These are phyloP conservation scores for Aspergillus fructus DNA, from an alignment of 2,329 filamentous ascomycete species.

Conservation along the genomic window DNA sequence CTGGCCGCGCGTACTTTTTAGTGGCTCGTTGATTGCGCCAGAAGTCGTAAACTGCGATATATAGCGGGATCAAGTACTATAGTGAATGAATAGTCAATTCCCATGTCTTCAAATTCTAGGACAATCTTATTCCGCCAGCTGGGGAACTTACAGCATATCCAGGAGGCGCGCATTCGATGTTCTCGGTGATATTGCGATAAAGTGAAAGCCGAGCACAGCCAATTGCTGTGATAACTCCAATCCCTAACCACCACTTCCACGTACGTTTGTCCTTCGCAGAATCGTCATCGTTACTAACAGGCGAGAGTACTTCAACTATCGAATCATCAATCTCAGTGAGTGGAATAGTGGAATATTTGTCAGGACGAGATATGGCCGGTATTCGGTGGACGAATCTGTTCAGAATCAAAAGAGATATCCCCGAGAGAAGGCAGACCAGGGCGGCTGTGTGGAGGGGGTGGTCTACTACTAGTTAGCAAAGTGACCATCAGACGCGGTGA, in stretches of 20 bases:
- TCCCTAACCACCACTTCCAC: conserved; percentile 24
- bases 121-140: background rate
- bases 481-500: conserved; percentile 17
- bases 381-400: conserved; percentile 33
- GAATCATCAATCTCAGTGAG: conserved; percentile 29
- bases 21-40: conserved; percentile 31
- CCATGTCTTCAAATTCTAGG: background rate
- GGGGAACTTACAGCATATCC: conserved; percentile 33
- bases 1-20: conserved; percentile 18
- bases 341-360: conserved; percentile 30
- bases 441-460: conserved; percentile 47
- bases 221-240: conserved; percentile 22
- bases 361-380: conserved; percentile 19
- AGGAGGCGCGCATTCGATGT: conserved; percentile 44
- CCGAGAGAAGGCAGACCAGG: conserved; percentile 42
- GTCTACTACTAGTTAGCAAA: conserved; percentile 32
- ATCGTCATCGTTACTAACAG: conserved; percentile 6
- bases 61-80: conserved; percentile 41
- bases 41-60: conserved; percentile 44
- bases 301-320: conserved; percentile 14
- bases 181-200: conserved; percentile 40
- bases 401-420: conserved; percentile 36
- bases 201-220: conserved; percentile 39
- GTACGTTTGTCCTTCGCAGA: conserved; percentile 7
- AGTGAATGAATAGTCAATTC: background rate